These are phyloP conservation scores for Rhododendron vialii DNA, from an alignment of 148 eudicot genomes.

Conservation along the genomic window DNA sequence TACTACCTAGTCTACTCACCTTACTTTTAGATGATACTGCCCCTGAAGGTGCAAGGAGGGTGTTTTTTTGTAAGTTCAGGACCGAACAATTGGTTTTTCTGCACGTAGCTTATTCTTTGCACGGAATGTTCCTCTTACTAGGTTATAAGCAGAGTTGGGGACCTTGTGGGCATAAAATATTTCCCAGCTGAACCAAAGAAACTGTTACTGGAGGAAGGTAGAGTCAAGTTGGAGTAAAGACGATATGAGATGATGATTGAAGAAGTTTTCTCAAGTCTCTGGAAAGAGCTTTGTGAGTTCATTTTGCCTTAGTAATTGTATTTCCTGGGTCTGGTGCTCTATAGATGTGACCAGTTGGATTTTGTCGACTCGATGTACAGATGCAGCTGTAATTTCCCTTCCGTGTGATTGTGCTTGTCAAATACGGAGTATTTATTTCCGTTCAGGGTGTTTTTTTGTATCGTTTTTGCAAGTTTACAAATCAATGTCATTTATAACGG, in stretches of 20 bases:
- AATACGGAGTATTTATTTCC: background rate
- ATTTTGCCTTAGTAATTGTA: background rate
- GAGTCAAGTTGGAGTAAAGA: conserved; percentile 45
- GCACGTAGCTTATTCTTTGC: conserved; percentile 28
- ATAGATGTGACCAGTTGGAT: background rate
- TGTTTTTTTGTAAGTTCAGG: background rate
- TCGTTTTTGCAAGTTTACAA: background rate
- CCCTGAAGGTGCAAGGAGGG: background rate
- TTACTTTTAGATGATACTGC: background rate
- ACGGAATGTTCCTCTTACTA: background rate
- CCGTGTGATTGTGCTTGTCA: background rate
- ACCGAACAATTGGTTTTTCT: conserved; percentile 29
- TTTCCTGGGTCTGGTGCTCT: background rate
- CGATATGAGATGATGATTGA: background rate
- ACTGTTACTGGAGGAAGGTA: conserved; percentile 47
- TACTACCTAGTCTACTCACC: too few species aligned
- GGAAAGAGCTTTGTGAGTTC: background rate
- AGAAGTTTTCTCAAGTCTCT: background rate
- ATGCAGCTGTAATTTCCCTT: conserved; percentile 10
- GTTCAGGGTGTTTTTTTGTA: background rate
- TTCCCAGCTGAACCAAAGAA: conserved; percentile 91
- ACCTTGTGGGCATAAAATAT: conserved; percentile 89
- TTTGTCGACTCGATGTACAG: background rate
- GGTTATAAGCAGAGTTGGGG: conserved; percentile 86
- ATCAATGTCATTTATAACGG: background rate